Conservation (phyloP, 2,329 filamentous ascomycete species). For the Simplicillium sp. region DNA sequence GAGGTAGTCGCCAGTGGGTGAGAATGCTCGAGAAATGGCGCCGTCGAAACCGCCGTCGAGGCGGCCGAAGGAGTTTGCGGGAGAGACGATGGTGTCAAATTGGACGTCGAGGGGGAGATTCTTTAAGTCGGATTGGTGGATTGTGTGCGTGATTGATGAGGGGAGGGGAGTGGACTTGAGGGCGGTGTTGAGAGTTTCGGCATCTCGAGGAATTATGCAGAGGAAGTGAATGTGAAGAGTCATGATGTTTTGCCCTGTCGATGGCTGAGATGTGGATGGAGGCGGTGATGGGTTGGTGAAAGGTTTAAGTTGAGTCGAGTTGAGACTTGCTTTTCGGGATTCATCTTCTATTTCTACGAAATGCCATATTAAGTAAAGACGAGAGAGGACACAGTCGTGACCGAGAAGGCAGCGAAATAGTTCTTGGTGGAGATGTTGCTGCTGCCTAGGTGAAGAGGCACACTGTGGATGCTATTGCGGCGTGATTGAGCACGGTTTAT, state of each 20-base stretch:
- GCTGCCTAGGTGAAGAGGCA: too few species aligned
- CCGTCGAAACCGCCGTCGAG: constrained; percentile 47
- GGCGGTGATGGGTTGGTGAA: too few species aligned
- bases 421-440: too few species aligned
- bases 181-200: constrained; percentile 28
- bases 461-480: too few species aligned
- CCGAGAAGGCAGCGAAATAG: too few species aligned
- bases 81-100: constrained; percentile 42
- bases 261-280: too few species aligned
- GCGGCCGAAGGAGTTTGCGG: constrained; percentile 43
- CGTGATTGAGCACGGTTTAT: too few species aligned
- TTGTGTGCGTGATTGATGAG: constrained; percentile 17
- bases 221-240: constrained; percentile 2
- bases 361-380: too few species aligned
- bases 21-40: constrained; percentile 39
- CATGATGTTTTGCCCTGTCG: not conserved
- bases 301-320: too few species aligned
- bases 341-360: too few species aligned
- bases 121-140: constrained; percentile 29
- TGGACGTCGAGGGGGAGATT: constrained; percentile 20
- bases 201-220: constrained; percentile 8
- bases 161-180: constrained; percentile 19
- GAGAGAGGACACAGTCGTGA: too few species aligned
- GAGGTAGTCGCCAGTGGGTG: constrained; percentile 31
- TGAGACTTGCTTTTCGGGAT: too few species aligned